A percentile compares a stretch with the other conserved stretches of the same genome.
Evolutionary conservation across 345 rosid genomes (phyloP).

Genomic region (Zanthoxylum bungeanum): DNA sequence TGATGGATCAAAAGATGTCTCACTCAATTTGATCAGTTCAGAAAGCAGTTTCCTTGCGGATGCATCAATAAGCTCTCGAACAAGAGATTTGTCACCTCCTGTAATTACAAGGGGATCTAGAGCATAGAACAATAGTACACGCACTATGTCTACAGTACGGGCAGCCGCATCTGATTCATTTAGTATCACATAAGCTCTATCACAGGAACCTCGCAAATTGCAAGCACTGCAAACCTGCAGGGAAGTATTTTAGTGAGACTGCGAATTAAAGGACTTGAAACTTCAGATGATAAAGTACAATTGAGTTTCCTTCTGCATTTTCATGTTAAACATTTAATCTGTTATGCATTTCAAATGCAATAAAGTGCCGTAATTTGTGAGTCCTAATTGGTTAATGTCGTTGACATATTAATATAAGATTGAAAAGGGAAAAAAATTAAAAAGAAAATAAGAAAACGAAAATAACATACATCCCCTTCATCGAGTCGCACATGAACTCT

Average conservation of each 20-base stretch:
- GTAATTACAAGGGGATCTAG: conserved; percentile 65
- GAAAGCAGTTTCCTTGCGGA: conserved; percentile 71
- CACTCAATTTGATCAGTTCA: conserved; percentile 67
- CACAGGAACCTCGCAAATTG: conserved; percentile 81
- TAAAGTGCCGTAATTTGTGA: too few species aligned
- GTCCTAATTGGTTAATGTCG: too few species aligned
- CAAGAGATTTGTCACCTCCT: conserved; percentile 48
- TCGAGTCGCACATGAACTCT: conserved; percentile 58
- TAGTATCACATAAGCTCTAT: conserved; percentile 74
- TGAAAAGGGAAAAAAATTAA: not conserved
- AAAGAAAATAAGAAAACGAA: not conserved
- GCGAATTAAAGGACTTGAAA: not conserved
- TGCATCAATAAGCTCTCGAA: conserved; percentile 47
- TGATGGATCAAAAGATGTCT: conserved; percentile 49
- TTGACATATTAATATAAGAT: not conserved
- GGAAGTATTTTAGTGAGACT: conserved; percentile 16
- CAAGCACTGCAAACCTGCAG: conserved; percentile 78
- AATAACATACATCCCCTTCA: conserved; percentile 77
- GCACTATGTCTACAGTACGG: conserved; percentile 83
- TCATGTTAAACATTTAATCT: not conserved
- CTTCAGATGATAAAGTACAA: not conserved
- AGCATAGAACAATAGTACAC: conserved; percentile 60
- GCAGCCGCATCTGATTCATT: conserved; percentile 69
- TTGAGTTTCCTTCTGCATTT: not conserved
- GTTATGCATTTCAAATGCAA: not conserved